phyloP scores from a whole-genome alignment of 2,329 filamentous ascomycete species.

The Cercospora sp. region DNA sequence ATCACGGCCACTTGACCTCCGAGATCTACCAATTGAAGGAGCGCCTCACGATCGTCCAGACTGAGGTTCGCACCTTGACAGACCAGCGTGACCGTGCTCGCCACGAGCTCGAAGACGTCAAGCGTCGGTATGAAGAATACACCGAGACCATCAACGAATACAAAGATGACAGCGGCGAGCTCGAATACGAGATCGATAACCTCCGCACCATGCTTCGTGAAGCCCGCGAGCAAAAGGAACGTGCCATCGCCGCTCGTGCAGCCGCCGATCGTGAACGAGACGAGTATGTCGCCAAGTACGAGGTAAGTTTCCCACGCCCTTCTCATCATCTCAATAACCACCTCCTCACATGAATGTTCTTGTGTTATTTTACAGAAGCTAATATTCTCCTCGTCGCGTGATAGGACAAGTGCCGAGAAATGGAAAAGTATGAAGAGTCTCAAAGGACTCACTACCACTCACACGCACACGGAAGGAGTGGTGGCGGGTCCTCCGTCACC shows the following conservation, averaged over 20 bases:
- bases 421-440: constrained; percentile 33
- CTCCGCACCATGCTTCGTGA: constrained; percentile 34
- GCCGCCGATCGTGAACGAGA: constrained; percentile 35
- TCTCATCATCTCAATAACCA: background rate
- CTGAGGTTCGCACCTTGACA: constrained; percentile 29
- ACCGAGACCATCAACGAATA: constrained; percentile 33
- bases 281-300: constrained; percentile 29
- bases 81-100: constrained; percentile 31
- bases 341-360: constrained; percentile 10
- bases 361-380: background rate
- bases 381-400: background rate
- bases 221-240: constrained; percentile 36
- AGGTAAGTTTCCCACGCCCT: constrained; percentile 10
- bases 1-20: constrained; percentile 27
- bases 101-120: constrained; percentile 31
- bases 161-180: constrained; percentile 29
- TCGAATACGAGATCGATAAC: constrained; percentile 36
- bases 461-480: constrained; percentile 14
- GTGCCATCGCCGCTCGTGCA: constrained; percentile 35
- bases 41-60: constrained; percentile 30
- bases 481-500: constrained; percentile 6
- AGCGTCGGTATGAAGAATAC: constrained; percentile 34
- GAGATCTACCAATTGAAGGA: constrained; percentile 34
- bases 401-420: constrained; percentile 33
- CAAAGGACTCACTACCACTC: constrained; percentile 20